phyloP scores from a whole-genome alignment of 164 flowering plant genomes.

The Echeveria elegans region DNA sequence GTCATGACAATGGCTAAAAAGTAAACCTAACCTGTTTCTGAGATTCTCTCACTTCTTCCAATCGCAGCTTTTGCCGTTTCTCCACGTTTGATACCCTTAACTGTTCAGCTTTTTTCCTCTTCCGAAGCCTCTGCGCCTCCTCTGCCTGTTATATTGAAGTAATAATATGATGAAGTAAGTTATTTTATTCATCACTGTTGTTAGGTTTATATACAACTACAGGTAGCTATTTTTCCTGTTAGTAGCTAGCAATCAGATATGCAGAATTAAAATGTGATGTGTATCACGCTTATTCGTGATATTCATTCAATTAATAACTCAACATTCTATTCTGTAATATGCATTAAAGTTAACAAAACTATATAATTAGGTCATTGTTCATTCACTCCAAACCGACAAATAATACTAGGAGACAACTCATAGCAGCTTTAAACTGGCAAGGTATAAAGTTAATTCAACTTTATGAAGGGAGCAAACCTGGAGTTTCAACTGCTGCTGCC shows the following conservation, averaged over 20 bases:
- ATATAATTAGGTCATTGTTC: not conserved
- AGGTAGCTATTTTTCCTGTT: too few relatives aligned
- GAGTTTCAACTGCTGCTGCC: conserved; percentile 50
- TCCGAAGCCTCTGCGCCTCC: conserved; percentile 64
- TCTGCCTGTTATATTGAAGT: conserved; percentile 66
- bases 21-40: conserved; percentile 53
- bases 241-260: too few relatives aligned
- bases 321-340: too few relatives aligned
- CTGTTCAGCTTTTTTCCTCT: conserved; percentile 58
- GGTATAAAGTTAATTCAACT: not conserved
- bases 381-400: not conserved
- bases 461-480: conserved; percentile 41
- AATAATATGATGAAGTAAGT: too few relatives aligned
- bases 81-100: conserved; percentile 68
- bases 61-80: conserved; percentile 72
- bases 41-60: conserved; percentile 73
- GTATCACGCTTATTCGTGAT: too few relatives aligned
- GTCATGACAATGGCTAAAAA: too few relatives aligned
- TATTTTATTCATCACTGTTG: too few relatives aligned
- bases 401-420: not conserved
- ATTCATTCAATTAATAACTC: too few relatives aligned
- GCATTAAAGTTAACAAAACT: too few relatives aligned
- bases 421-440: not conserved
- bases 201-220: too few relatives aligned
- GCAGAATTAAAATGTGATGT: too few relatives aligned